Evolutionary conservation across 208 protist species (phyloP).

Genomic region (Leishmania amazonensis): DNA sequence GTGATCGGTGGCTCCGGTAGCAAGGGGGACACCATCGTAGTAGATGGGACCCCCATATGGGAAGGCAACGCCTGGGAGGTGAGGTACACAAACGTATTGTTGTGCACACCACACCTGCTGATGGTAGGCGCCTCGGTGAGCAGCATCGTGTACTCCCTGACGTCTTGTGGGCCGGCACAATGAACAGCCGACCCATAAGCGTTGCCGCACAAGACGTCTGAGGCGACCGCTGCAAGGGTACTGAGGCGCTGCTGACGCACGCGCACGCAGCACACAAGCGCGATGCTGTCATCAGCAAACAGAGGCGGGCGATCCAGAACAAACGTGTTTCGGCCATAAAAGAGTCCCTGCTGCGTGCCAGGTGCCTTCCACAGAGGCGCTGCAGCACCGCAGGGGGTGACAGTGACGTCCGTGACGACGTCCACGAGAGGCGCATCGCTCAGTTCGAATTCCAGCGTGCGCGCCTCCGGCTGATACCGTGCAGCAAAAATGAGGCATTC

Average conservation of each 20-base stretch:
- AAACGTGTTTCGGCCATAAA: constrained; percentile 36
- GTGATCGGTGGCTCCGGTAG: neutral
- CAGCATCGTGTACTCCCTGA: neutral
- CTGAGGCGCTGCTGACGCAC: constrained; percentile 7
- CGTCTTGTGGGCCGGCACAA: neutral
- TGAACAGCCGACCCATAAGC: neutral
- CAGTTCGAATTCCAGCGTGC: constrained; percentile 26
- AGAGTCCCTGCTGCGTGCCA: constrained; percentile 15
- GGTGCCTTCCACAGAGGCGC: neutral
- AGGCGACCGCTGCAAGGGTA: neutral
- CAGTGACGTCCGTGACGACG: constrained; percentile 11
- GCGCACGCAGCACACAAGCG: constrained; percentile 17
- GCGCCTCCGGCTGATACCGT: constrained; percentile 17
- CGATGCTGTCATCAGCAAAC: neutral
- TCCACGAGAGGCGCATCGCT: constrained; percentile 24
- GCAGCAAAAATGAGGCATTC: constrained; percentile 4
- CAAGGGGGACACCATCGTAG: neutral
- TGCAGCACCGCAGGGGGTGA: neutral
- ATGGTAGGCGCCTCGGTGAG: constrained; percentile 4
- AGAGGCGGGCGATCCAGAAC: constrained; percentile 17
- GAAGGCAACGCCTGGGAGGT: neutral
- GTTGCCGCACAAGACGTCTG: neutral
- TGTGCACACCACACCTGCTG: neutral
- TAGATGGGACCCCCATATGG: neutral
- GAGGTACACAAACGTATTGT: constrained; percentile 7